Evolutionary conservation across 345 rosid species (phyloP), one percentile per base, ranked within the genome.

Genomic region (Jatropha curcas): DNA sequence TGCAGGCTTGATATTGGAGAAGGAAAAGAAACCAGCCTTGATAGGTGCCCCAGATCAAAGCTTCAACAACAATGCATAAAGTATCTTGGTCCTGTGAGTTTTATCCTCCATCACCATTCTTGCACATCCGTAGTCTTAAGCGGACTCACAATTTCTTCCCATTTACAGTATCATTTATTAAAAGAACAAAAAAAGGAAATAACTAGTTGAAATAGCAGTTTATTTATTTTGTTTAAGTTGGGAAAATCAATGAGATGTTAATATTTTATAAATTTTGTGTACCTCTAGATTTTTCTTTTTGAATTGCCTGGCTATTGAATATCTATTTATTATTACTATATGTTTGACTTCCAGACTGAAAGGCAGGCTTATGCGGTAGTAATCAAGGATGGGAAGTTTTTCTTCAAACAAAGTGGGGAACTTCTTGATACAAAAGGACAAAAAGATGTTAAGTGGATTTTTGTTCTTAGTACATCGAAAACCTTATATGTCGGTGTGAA

Each of bases 41-140:
- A 92, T 50, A 88, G 86, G 72, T 94, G 98, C 74, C 88, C 85
- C 16, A 76, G 93, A 72, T 75, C 82, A 34, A 92, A 83, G 84
- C 96, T 94, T 77, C 91, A 84, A 35, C 97, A 89, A 31, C 98
- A 94, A 74, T 88, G 96, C 86, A 92, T 94, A 78, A 92, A 91
- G 83, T 94, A 94, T 78, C 98, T 94, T 28, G 98, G 93, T 71
- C 97, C 94, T 68, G 98, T 94, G 75, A 87, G 98, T 80, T 76
- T 70, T 14, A 11, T 51, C 61, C 61, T 46, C 46, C 39, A 27
- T 43, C 13, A 17, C 62, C 56, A 7, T 30, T 58, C 45, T 63
- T 24, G 30, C 62, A 31, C 12, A 39, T 43, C 46, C 31, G 13
- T 13, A 41, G 43, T 41, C 73, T 5, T 24, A 16, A 34, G 25